Evolutionary conservation across 2,329 filamentous ascomycete species (phyloP), one percentile per base, ranked within the genome.

Genomic region (Trichoderma aggressivum): DNA sequence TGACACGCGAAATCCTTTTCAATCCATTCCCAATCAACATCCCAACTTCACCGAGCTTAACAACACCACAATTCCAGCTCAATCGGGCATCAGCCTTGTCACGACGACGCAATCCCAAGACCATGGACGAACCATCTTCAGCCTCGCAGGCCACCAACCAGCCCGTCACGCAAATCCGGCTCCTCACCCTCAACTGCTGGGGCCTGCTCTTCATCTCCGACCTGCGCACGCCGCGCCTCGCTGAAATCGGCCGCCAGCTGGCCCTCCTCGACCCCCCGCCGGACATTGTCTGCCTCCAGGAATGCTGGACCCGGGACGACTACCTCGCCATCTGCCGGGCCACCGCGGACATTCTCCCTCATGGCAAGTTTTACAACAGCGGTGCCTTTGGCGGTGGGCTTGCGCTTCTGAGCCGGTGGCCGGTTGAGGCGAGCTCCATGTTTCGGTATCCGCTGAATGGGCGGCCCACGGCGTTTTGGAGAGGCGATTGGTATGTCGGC

Each of bases 141-240:
- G 74, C 73, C 65, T 74, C 73, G 56, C 70, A 70, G 21, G 73
- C 73, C 71, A 24, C 3, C 34, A 14, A 3, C 28, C 55, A 24
- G 32, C 32, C 68, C 21, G 50, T 70, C 21, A 83, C 83, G 36
- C 86, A 90, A 71, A 88, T 98, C 79, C 91, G 92, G 78, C 86
- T 98, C 75, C 84, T 98, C 74, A 96, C 93, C 5, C 89, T 97
- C 80, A 99, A 99, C 82, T 98, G 94, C 88, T 98, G 96, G 95
- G 96, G 96, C 65, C 89, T 98, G 73, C 95, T 97, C 78, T 94
- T 90, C 83, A 86, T 98, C 77, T 91, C 94, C 65, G 90, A 91
- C 75, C 88, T 92, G 75, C 93, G 94, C 75, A 84, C 87, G 74
- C 91, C 92, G 76, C 93, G 96, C 56, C 87, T 98, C 64, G 82